A percentile compares a stretch with the other conserved stretches of the same genome.
These are phyloP conservation scores for Cladorrhinum sp. DNA, from an alignment of 2,329 filamentous ascomycete species.

Conservation along the genomic window DNA sequence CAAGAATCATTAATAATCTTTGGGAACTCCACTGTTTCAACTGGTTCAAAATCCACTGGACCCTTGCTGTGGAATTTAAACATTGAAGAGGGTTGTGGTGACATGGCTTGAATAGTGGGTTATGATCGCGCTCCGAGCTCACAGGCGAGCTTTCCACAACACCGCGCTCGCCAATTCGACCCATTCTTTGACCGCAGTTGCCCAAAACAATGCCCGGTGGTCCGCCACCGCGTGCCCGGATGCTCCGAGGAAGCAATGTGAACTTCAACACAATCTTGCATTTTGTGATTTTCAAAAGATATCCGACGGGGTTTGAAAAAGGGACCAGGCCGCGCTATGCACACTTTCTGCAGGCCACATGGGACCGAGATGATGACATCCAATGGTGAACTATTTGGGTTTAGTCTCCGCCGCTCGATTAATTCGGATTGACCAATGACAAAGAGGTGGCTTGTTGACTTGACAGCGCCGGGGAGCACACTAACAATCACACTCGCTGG, in stretches of 20 bases:
- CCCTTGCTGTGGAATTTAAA: background rate
- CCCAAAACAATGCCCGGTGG: too few species aligned
- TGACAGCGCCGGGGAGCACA: background rate
- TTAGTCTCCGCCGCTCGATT: background rate
- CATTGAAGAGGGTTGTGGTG: background rate
- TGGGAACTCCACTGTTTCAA: background rate
- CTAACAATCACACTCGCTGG: background rate
- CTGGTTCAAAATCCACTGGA: background rate
- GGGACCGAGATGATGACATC: background rate
- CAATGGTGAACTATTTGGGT: background rate
- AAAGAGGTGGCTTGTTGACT: background rate
- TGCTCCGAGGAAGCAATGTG: background rate
- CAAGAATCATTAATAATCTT: background rate
- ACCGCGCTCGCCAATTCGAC: background rate
- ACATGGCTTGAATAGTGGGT: background rate
- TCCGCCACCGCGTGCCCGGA: too few species aligned
- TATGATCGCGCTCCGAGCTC: background rate
- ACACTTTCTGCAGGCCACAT: background rate
- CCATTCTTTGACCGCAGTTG: background rate
- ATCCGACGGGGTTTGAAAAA: background rate
- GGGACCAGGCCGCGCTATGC: background rate
- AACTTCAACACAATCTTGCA: background rate
- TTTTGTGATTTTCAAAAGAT: too few species aligned
- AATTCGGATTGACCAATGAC: background rate
- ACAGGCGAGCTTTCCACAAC: background rate